Evolutionary conservation across 305 asterid genomes (phyloP), one percentile per base, ranked within the genome.

Genomic region (Rubia balearica): DNA sequence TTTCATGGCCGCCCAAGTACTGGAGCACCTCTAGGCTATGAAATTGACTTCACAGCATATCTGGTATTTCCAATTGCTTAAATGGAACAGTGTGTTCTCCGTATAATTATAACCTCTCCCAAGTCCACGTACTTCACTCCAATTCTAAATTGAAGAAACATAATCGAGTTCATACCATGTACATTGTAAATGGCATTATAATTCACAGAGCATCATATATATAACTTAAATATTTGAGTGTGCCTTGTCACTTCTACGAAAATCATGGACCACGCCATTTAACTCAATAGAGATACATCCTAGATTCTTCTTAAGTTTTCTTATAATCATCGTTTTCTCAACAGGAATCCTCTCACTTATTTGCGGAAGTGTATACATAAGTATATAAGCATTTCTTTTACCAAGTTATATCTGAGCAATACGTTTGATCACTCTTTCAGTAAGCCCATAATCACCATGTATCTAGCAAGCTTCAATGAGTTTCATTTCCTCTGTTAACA

Each of bases 211-310:
- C 66, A 69, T 60, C 48, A 27, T 45, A 48, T 69, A 73, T 70
- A 82, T 72, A 63, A 67, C 80, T 68, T 78, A 70, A 56, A 71
- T 56, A 70, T 71, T 75, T 7, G 82, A 76, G 71, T 76, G 82
- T 46, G 83, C 41, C 59, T 75, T 80, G 73, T 82, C 85, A 27
- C 80, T 79, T 59, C 45, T 72, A 36, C 33, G 72, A 42, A 78
- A 80, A 45, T 78, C 84, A 40, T 59, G 62, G 57, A 80, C 84
- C 33, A 67, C 61, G 10, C 84, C 81, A 24, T 75, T 75, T 59
- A 78, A 56, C 77, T 80, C 86, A 78, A 78, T 78, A 17, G 73
- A 83, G 72, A 81, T 83, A 71, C 79, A 80, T 70, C 86, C 86
- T 27, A 84, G 86, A 63, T 9, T 60, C 71, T 80, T 83, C 79